Base-by-base conservation (phyloP, 139 green algal species). In the Zygnema circumcarinatum region DNA sequence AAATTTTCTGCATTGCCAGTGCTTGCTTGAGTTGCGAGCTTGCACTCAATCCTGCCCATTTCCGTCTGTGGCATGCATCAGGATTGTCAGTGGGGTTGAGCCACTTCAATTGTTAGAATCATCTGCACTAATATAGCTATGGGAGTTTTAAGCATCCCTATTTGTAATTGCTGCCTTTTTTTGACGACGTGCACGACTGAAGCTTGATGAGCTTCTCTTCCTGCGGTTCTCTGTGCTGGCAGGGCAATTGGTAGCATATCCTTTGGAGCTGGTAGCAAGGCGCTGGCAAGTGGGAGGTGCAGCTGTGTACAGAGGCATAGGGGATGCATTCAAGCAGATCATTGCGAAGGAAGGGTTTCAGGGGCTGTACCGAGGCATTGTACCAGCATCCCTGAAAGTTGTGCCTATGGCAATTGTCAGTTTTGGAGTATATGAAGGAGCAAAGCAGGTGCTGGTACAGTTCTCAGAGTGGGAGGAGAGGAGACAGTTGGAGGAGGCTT, bases 351-450 rank as follows among this genome's bases (percentile, higher is more conserved):
- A 92, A 62, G 90, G 90, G 1, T 25, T 93, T 25, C 21, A 54
- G 0, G 87, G 83, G 38, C 36, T 93, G 73, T 94, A 94, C 72
- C 87, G 92, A 84, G 95, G 95, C 22, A 80, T 95, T 1, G 92
- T 94, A 21, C 92, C 95, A 0, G 92, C 94, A 36, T 94, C 90
- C 2, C 53, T 96, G 33, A 94, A 95, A 32, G 87, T 97, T 0
- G 79, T 97, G 1, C 95, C 95, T 0, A 95, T 96, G 92, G 94
- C 95, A 1, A 88, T 92, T 2, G 88, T 97, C 25, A 95, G 89
- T 25, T 98, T 98, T 83, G 92, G 93, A 21, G 93, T 92, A 0
- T 98, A 98, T 72, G 95, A 98, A 83, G 21, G 89, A 0, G 81
- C 84, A 2, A 87, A 87, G 54, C 35, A 62, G 31, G 40, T 25